Percentiles rank a stretch among this genome's conserved stretches.
Evolutionary conservation across 306 rosid genomes (phyloP).

Genomic region (Mimosa pudica): DNA sequence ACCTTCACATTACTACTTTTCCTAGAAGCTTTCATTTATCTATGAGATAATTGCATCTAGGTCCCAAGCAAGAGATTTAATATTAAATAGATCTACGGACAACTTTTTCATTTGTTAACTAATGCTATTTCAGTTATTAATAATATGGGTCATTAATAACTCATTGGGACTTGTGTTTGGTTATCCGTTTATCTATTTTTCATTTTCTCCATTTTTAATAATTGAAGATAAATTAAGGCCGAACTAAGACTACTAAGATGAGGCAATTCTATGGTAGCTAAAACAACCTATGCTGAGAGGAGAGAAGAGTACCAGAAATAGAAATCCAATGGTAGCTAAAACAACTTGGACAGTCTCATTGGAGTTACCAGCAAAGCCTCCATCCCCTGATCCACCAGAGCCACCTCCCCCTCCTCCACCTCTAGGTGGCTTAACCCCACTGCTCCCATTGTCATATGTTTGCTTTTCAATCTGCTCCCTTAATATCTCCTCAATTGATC

Average conservation of each 20-base stretch:
- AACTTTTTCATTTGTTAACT: too few species aligned
- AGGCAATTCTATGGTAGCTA: conserved; percentile 11
- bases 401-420: conserved; percentile 43
- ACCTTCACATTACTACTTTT: too few species aligned
- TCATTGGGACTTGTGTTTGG: too few species aligned
- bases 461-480: conserved; percentile 69
- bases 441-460: conserved; percentile 48
- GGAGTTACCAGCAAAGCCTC: conserved; percentile 43
- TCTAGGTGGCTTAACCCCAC: conserved; percentile 51
- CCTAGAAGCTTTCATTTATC: too few species aligned
- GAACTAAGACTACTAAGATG: neutral
- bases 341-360: conserved; percentile 68
- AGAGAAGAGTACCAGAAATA: conserved; percentile 60
- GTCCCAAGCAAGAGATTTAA: too few species aligned
- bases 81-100: too few species aligned
- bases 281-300: conserved; percentile 15
- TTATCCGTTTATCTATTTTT: neutral
- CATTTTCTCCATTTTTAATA: neutral
- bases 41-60: too few species aligned
- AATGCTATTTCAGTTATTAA: too few species aligned
- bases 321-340: conserved; percentile 68
- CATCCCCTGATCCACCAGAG: conserved; percentile 60
- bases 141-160: too few species aligned
- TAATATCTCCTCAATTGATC: conserved; percentile 66
- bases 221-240: neutral